phyloP scores from a whole-genome alignment of 305 asterid species.

The Euphrasia arctica region DNA sequence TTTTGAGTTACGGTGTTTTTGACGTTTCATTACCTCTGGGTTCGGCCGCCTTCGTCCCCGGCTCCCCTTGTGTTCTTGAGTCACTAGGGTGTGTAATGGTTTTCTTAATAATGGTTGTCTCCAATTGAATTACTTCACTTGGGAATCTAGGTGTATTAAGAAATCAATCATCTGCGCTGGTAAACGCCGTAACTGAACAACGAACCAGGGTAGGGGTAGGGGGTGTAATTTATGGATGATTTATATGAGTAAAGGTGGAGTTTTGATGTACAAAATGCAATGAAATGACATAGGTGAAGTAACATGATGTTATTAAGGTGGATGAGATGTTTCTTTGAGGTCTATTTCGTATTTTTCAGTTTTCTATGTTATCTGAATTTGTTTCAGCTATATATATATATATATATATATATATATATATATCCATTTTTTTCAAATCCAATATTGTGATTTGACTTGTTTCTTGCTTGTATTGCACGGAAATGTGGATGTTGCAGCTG shows the following conservation, averaged over 20 bases:
- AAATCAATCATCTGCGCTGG: too few species aligned
- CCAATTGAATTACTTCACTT: not conserved
- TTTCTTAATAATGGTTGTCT: not conserved
- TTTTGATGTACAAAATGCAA: not conserved
- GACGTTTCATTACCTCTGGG: not conserved
- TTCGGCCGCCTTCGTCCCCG: too few species aligned
- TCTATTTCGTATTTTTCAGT: not conserved
- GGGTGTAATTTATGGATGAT: too few species aligned
- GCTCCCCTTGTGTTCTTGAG: not conserved
- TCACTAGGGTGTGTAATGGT: not conserved
- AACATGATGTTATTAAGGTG: not conserved
- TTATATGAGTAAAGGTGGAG: not conserved
- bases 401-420: too few species aligned
- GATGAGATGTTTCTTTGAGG: not conserved
- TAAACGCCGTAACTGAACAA: too few species aligned
- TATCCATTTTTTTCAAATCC: not conserved
- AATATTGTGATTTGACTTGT: constrained; percentile 23
- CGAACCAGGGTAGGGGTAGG: too few species aligned
- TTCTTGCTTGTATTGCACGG: constrained; percentile 31
- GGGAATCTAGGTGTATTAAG: not conserved
- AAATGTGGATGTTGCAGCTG: constrained; percentile 49
- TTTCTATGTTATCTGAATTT: constrained; percentile 8
- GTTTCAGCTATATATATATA: constrained; percentile 3
- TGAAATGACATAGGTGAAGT: not conserved
- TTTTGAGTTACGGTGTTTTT: not conserved